Evolutionary conservation across 2,329 filamentous ascomycete species (phyloP), one percentile per base, ranked within the genome.

Genomic region (Pestalotiopsis sp.): DNA sequence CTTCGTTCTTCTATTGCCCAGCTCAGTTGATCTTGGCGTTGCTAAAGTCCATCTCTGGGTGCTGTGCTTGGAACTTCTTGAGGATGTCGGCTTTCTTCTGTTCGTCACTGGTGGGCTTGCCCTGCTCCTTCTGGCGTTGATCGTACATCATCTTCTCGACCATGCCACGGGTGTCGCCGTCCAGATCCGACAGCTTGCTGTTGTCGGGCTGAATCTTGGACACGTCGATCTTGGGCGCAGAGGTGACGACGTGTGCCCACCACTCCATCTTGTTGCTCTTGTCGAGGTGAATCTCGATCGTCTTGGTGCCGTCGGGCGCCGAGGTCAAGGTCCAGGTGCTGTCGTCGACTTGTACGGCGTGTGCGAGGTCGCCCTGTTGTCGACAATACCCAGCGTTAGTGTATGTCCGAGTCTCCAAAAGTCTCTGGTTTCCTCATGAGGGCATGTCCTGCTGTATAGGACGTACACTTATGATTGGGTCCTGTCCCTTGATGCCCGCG

Each of bases 61-160:
- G 88, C 80, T 97, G 90, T 64, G 84, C 85, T 88, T 98, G 92
- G 83, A 99, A 98, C 84, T 97, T 94, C 83, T 93, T 92, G 78
- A 99, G 83, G 75, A 99, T 91, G 68, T 99, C 95, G 78, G 90
- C 82, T 88, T 98, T 98, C 86, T 95, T 93, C 87, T 97, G 91
- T 85, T 99, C 96, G 74, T 98, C 96, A 73, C 93, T 97, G 13
- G 92, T 94, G 61, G 94, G 93, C 81, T 92, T 87, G 4, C 96
- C 96, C 81, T 88, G 85, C 85, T 98, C 95, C 89, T 99, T 99
- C 85, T 98, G 95, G 73, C 93, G 87, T 86, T 99, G 96, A 84
- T 99, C 96, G 77, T 88, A 99, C 96, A 99, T 99, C 96, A 99
- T 99, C 89, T 99, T 99, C 90, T 99, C 96, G 59, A 99, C 96